Base-by-base conservation (phyloP, 2,329 filamentous ascomycete genomes). In the Colletotrichum acutatum region DNA sequence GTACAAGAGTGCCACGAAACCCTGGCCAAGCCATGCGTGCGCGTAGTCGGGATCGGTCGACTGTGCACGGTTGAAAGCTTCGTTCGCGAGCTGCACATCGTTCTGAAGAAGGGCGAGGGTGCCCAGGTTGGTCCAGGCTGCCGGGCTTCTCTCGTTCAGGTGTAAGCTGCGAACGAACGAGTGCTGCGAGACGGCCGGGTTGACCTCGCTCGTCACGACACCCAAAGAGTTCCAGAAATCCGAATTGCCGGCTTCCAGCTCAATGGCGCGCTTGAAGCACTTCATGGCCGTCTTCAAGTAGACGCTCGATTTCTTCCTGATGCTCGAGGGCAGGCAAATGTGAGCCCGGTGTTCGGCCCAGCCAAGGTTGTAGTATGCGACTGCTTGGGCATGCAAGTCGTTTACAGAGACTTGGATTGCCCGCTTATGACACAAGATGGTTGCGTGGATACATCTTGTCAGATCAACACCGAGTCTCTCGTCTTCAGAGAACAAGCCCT, bases 221-320 rank as follows among this genome's bases (percentile, higher is more conserved):
- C 96, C 97, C 3, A 99, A 88, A 0, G 97, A 93, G 79, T 98
- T 98, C 97, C 97, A 99, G 81, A 98, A 98, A 76, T 98, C 96
- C 0, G 94, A 87, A 79, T 98, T 99, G 64, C 95, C 94, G 7
- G 95, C 94, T 82, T 99, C 97, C 1, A 98, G 87, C 82, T 98
- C 97, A 76, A 99, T 99, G 1, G 97, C 94, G 57, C 94, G 90
- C 84, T 99, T 99, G 88, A 99, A 98, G 78, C 94, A 97, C 67
- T 92, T 90, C 75, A 98, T 93, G 1, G 97, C 90, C 7, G 95
- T 92, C 80, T 93, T 95, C 59, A 97, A 86, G 76, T 95, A 95
- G 76, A 88, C 89, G 78, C 90, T 89, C 22, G 88, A 86, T 78
- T 88, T 92, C 78, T 90, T 91, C 46, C 84, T 85, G 59, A 87